Evolutionary conservation across 2,329 filamentous ascomycete genomes (phyloP), one percentile per base, ranked within the genome.

Genomic region (Stemphylium lycopersici): DNA sequence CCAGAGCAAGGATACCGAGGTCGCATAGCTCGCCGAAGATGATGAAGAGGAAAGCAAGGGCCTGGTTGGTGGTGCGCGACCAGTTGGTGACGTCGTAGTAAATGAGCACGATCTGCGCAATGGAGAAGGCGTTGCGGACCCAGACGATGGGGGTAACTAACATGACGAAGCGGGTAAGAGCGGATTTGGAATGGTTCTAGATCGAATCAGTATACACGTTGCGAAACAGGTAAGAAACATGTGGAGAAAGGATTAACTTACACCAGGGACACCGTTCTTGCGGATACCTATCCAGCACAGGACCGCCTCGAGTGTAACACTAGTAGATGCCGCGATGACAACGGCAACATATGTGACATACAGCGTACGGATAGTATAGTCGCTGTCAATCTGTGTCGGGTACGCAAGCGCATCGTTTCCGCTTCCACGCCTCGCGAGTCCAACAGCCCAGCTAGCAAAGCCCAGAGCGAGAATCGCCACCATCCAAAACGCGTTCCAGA

Each of bases 1-100:
- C 47, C 13, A 63, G 16, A 0, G 52, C 55, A 1, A 63, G 37
- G 24, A 63, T 56, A 1, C 53, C 59, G 6, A 63, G 40, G 13
- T 63, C 49, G 22, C 51, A 48, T 2, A 63, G 32, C 47, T 63
- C 54, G 6, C 52, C 59, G 18, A 63, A 64, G 52, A 64, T 61
- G 48, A 64, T 64, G 59, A 64, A 64, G 15, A 64, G 32, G 37
- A 64, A 64, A 1, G 61, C 59, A 3, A 64, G 52, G 2, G 61
- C 61, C 6, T 58, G 56, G 34, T 61, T 64, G 13, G 61, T 62
- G 10, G 54, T 62, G 36, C 56, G 57, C 6, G 61, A 62, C 52
- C 55, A 64, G 20, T 32, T 37, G 29, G 52, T 58, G 8, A 51
- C 39, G 42, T 64, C 38, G 38, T 47, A 33, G 38, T 62, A 62